phyloP scores from a whole-genome alignment of 768 basidiomycete genomes.

The Cubamyces lactineus region DNA sequence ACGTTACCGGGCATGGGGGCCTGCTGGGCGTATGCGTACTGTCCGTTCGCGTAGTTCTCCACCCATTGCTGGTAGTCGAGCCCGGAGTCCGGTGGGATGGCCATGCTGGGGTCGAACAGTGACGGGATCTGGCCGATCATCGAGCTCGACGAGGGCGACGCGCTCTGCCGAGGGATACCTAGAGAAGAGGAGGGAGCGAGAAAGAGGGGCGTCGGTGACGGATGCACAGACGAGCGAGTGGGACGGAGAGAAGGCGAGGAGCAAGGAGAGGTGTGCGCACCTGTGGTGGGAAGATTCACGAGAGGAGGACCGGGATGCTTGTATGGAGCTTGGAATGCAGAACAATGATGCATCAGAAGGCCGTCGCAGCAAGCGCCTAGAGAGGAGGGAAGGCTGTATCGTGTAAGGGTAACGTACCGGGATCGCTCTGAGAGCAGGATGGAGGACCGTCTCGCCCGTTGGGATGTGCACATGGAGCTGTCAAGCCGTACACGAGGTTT shows the following conservation, averaged over 20 bases:
- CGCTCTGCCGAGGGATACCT: constrained; percentile 5
- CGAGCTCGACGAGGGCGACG: constrained; percentile 13
- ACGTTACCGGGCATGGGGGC: constrained; percentile 16
- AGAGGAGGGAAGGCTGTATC: constrained; percentile 17
- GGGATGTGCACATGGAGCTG: constrained; percentile 21
- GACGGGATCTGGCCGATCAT: constrained; percentile 30
- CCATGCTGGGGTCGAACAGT: constrained; percentile 29
- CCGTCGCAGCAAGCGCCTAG: constrained; percentile 13
- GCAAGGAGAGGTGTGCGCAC: constrained; percentile 9
- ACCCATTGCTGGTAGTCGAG: constrained; percentile 29
- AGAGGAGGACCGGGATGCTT: constrained; percentile 10
- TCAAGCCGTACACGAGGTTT: constrained; percentile 15
- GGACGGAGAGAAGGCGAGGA: background rate
- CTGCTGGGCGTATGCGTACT: constrained; percentile 9
- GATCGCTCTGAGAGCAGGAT: constrained; percentile 8
- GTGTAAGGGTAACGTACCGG: background rate
- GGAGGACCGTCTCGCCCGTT: constrained; percentile 19
- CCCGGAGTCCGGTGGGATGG: constrained; percentile 18
- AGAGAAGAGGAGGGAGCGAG: background rate
- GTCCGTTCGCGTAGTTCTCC: constrained; percentile 20
- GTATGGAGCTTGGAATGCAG: constrained; percentile 14
- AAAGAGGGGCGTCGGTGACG: constrained; percentile 4
- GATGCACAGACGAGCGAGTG: too few relatives aligned
- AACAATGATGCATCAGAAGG: constrained; percentile 25
- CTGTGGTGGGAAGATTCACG: constrained; percentile 22